Conservation (phyloP, 495 filamentous ascomycete species). For the Aspergillus panamensis region DNA sequence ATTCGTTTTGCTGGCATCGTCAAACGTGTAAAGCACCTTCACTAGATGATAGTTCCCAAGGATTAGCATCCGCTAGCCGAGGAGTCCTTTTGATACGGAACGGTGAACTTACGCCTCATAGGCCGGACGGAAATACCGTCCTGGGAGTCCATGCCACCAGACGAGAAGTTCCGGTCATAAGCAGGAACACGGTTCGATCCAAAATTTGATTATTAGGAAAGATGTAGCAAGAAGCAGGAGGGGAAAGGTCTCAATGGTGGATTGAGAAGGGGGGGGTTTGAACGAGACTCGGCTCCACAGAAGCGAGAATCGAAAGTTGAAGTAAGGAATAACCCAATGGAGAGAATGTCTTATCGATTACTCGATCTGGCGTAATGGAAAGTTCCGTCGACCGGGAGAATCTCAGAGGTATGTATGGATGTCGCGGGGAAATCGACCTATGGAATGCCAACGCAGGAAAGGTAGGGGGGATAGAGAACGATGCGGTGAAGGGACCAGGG, state of each 20-base stretch:
- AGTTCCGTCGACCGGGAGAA: slow-evolving; percentile 22
- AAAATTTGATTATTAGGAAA: neutral
- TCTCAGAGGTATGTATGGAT: slow-evolving; percentile 22
- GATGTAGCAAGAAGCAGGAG: neutral
- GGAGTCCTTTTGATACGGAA: neutral
- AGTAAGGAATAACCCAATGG: slow-evolving; percentile 13
- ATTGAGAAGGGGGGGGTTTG: neutral
- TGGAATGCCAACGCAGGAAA: slow-evolving; percentile 28
- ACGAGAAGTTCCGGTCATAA: slow-evolving; percentile 31
- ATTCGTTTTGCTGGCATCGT: slow-evolving; percentile 81
- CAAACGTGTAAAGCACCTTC: slow-evolving; percentile 97
- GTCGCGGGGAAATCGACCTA: slow-evolving; percentile 16
- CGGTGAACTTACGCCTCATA: slow-evolving; percentile 49
- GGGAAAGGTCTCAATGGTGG: neutral
- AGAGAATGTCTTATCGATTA: neutral
- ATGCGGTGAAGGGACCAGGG: slow-evolving; percentile 18
- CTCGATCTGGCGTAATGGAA: slow-evolving; percentile 12
- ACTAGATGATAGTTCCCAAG: slow-evolving; percentile 35
- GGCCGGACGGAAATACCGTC: slow-evolving; percentile 52
- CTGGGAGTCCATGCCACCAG: slow-evolving; percentile 47
- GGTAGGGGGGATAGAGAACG: slow-evolving; percentile 12
- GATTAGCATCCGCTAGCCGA: slow-evolving; percentile 19
- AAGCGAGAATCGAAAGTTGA: neutral
- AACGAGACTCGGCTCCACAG: slow-evolving; percentile 6
- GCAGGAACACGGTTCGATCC: slow-evolving; percentile 6